Base-by-base conservation (phyloP, 192 early-diverging fungal species). In the Podila epicladia region DNA sequence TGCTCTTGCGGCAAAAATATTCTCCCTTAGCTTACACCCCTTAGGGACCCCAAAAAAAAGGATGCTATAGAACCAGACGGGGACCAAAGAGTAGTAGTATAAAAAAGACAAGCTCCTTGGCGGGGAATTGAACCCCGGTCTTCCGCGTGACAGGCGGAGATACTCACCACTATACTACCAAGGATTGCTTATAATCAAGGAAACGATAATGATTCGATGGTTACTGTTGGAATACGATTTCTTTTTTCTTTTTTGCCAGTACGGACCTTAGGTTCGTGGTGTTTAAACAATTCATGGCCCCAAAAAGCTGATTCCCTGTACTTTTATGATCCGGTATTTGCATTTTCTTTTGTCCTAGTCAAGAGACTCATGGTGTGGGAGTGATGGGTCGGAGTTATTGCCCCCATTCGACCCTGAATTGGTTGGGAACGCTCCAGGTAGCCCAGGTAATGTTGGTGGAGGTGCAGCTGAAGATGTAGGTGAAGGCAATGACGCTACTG, bases 91-190 rank as follows among this genome's bases (percentile, higher is more conserved):
- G 9, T 17, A 22, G n/a, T 22, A 62, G n/a, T n/a, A 62, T 41
- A 26, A 32, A 49, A 65, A 51, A 71, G 26, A 63, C 1, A 53
- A 71, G 58, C 69, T 71, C 69, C 60, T 63, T 71, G 69, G 69
- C 69, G 59, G 69, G 69, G 69, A 71, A 71, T 71, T 71, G 69
- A 71, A 71, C 69, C 69, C 69, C 59, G 69, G 69, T 71, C 69
- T 71, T 71, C 69, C 69, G 69, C 69, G 69, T 71, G 69, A 71
- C 69, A 71, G 69, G 69, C 69, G 69, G 69, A 71, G 70, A 72
- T 72, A 72, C 70, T 72, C 48, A 71, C 69, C 69, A 71, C 69
- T 71, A 71, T 71, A 71, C 69, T 71, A 71, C 69, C 69, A 71
- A 41, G 61, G 69, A 71, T 37, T 8, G 22, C 33, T 3, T 5